Evolutionary conservation across 257 asterid genomes (phyloP).

Genomic region (Marsdenia floribunda): DNA sequence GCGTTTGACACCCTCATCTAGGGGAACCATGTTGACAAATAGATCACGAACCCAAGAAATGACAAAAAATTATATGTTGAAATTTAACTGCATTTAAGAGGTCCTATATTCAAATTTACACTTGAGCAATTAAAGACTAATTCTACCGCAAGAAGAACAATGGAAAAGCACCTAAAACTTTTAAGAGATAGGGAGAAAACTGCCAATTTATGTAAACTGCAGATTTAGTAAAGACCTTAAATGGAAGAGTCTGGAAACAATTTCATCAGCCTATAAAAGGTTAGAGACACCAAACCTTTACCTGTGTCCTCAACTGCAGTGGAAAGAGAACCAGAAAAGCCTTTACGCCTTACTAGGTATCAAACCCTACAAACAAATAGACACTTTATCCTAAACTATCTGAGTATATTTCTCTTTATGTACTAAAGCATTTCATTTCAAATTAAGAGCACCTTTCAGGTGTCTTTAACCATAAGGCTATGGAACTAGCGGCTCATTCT

Average conservation of each 20-base stretch:
- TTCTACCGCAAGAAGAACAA: background rate
- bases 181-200: background rate
- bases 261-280: background rate
- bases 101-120: background rate
- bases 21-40: background rate
- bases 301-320: background rate
- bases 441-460: background rate
- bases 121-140: background rate
- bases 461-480: background rate
- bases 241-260: background rate
- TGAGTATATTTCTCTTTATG: background rate
- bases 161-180: background rate
- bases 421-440: background rate
- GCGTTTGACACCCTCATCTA: background rate
- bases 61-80: background rate
- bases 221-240: background rate
- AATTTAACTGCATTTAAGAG: background rate
- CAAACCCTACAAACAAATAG: background rate
- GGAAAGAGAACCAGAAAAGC: background rate
- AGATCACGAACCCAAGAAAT: background rate
- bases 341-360: background rate
- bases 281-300: background rate
- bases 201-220: background rate
- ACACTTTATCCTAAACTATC: background rate
- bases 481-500: background rate